Percentiles rank a stretch among this genome's conserved stretches.
These are phyloP conservation scores for Fusarium heterosporum DNA, from an alignment of 2,329 filamentous ascomycete species.

Conservation along the genomic window DNA sequence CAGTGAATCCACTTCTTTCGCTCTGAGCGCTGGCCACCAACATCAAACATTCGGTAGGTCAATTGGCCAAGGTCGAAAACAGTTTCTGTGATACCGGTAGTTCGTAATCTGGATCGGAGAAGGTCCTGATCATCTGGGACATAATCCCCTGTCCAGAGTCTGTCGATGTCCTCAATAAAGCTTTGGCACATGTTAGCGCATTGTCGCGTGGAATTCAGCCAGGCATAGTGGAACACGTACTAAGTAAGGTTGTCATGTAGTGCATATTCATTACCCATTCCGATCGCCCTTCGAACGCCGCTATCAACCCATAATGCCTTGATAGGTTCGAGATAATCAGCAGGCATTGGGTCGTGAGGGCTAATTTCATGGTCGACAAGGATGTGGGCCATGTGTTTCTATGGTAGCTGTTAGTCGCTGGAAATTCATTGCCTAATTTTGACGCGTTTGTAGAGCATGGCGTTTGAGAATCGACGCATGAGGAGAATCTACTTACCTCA, in stretches of 20 bases:
- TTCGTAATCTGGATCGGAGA: slow-evolving; percentile 87
- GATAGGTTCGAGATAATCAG: slow-evolving; percentile 83
- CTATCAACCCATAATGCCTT: slow-evolving; percentile 84
- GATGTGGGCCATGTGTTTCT: slow-evolving; percentile 84
- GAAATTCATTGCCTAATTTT: slow-evolving; percentile 27
- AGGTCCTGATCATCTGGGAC: slow-evolving; percentile 95
- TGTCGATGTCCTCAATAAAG: slow-evolving; percentile 84
- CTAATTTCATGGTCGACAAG: slow-evolving; percentile 85
- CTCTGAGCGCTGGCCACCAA: slow-evolving; percentile 91
- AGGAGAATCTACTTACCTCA: slow-evolving; percentile 67
- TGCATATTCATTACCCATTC: slow-evolving; percentile 95
- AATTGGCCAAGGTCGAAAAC: slow-evolving; percentile 91
- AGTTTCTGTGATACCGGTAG: slow-evolving; percentile 95
- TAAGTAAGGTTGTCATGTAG: slow-evolving; percentile 96
- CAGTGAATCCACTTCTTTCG: slow-evolving; percentile 98
- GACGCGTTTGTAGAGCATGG: not conserved
- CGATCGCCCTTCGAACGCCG: slow-evolving; percentile 87
- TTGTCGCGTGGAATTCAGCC: not conserved
- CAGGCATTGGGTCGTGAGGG: slow-evolving; percentile 82
- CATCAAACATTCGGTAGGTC: slow-evolving; percentile 97
- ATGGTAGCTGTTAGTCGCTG: slow-evolving; percentile 53
- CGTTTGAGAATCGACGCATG: slow-evolving; percentile 1
- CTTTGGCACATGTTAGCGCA: slow-evolving; percentile 59
- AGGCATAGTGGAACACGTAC: slow-evolving; percentile 63
- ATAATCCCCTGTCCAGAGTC: slow-evolving; percentile 81